Percentiles rank a stretch among this genome's conserved stretches.
phyloP scores from a whole-genome alignment of 2,329 filamentous ascomycete species.

The Xenosphaeropsis pyriputrescens region DNA sequence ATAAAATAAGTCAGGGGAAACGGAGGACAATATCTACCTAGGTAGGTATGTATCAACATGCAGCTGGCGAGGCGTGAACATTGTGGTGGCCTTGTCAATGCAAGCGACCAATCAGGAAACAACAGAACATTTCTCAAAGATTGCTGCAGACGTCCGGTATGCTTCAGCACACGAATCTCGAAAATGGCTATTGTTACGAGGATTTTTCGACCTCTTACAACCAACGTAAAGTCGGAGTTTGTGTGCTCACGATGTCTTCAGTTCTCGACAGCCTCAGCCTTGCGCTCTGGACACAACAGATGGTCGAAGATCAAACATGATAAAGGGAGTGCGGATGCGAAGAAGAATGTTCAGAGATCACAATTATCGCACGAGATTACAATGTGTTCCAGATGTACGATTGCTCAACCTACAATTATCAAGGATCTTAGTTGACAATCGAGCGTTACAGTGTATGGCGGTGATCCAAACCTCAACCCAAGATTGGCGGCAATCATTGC shows the following conservation, averaged over 20 bases:
- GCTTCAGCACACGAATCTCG: background rate
- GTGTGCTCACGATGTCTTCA: constrained; percentile 12
- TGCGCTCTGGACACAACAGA: constrained; percentile 65
- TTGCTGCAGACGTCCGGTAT: too few relatives aligned
- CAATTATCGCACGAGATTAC: constrained; percentile 59
- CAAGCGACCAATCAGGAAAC: too few relatives aligned
- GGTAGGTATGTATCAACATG: too few relatives aligned
- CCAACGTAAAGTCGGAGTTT: constrained; percentile 1
- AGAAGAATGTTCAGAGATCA: constrained; percentile 59
- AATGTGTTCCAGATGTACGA: background rate
- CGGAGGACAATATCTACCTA: too few relatives aligned
- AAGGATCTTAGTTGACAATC: too few relatives aligned
- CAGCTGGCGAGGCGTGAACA: too few relatives aligned
- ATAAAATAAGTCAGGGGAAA: too few relatives aligned
- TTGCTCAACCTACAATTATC: too few relatives aligned
- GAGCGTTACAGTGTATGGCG: constrained; percentile 48
- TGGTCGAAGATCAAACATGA: constrained; percentile 97
- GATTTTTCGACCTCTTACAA: constrained; percentile 8
- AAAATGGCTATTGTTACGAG: constrained; percentile 14
- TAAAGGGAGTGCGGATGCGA: constrained; percentile 73
- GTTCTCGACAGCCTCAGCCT: constrained; percentile 27
- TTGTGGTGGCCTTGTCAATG: too few relatives aligned
- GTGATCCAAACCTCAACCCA: constrained; percentile 60
- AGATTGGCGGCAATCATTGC: constrained; percentile 59
- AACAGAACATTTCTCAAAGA: too few relatives aligned